Evolutionary conservation across 164 flowering plant species (phyloP), one percentile per base, ranked within the genome.

Genomic region (Umbellularia californica): DNA sequence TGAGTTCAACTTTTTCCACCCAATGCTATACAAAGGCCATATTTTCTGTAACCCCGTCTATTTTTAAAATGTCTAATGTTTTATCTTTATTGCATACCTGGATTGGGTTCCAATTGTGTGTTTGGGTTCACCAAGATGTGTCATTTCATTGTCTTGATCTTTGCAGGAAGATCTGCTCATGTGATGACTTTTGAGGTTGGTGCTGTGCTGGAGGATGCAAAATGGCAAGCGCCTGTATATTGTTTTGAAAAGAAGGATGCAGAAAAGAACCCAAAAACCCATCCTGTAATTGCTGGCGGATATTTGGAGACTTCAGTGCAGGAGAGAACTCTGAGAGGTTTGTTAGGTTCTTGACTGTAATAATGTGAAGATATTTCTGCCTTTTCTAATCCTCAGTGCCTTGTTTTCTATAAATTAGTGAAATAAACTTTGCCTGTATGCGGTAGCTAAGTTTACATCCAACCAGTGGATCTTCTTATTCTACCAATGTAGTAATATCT

Each of bases 101-200:
- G 10, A 41, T 41, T 41, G 47, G 47, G 9, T 41, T 41, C 47
- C 47, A 41, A 20, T 55, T 55, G 4, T 55, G 60, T 55, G n/a
- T 14, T 55, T 3, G 60, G n/a, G n/a, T 13, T 55, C 60, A 55
- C n/a, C 60, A 55, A 17, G 28, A 14, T 60, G 14, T 27, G 13
- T 27, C 20, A 30, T 27, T 12, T 60, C 19, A 12, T 60, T 17
- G 60, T 27, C 2, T 58, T 27, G 2, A 47, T 41, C 30, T 6
- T 76, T 68, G 28, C 85, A 92, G 97, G 95, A 78, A 84, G 85
- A 66, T 69, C 79, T 17, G 90, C 87, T 74, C 93, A 90, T 86
- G 93, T 93, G 28, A 93, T 91, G 91, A 86, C 92, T 63, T 93
- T 89, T 70, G 91, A 91, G 71, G 96, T 82, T 25, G 97, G 96